Conservation (phyloP, 169 alveolate species). For the Eimeria acervulina region DNA sequence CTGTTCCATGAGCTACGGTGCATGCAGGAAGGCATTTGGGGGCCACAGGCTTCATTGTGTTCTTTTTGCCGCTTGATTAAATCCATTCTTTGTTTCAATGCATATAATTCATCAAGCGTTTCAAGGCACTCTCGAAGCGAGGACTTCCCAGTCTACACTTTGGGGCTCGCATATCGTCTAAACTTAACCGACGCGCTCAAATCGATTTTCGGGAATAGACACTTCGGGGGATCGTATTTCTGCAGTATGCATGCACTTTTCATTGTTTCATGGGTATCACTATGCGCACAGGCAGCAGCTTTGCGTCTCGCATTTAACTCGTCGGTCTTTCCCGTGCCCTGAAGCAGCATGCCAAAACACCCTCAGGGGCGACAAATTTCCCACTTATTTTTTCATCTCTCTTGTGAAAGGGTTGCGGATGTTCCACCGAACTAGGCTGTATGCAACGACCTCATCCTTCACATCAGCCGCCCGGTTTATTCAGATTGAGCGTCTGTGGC, state of each 20-base stretch:
- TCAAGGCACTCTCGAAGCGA: neutral
- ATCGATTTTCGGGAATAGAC: constrained; percentile 28
- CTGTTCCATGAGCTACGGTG: neutral
- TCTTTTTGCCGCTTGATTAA: neutral
- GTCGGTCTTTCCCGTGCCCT: constrained; percentile 16
- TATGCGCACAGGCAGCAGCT: neutral
- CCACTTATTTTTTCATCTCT: neutral
- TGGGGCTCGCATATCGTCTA: constrained; percentile 13
- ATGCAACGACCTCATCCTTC: neutral
- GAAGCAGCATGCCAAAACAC: constrained; percentile 7
- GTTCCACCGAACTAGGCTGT: neutral
- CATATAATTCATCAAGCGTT: neutral
- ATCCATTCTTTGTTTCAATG: neutral
- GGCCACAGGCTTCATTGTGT: neutral
- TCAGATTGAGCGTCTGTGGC: neutral
- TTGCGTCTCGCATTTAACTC: neutral
- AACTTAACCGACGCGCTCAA: constrained; percentile 29
- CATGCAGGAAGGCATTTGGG: constrained; percentile 51
- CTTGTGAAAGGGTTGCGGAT: neutral
- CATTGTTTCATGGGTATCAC: neutral
- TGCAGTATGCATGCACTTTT: neutral
- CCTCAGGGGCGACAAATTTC: neutral
- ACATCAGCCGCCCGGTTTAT: neutral
- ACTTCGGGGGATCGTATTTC: neutral
- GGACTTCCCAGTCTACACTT: neutral